A percentile compares a stretch with the other conserved stretches of the same genome.
Evolutionary conservation across 1,284 basidiomycete species (phyloP).

Genomic region (Cryptococcus maquisensis): DNA sequence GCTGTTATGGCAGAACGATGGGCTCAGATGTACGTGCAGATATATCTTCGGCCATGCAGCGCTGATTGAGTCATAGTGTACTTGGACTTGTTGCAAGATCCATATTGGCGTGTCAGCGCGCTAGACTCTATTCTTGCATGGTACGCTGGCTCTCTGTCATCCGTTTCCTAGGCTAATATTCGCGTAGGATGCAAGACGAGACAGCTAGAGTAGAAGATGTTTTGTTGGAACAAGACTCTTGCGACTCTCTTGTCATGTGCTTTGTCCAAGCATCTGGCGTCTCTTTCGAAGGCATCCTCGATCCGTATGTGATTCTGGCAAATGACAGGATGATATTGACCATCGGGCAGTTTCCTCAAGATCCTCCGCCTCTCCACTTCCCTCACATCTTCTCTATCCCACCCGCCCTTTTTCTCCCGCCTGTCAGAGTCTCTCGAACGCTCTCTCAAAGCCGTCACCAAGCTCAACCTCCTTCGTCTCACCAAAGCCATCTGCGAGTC

Average conservation of each 20-base stretch:
- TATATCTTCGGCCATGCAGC: conserved; percentile 15
- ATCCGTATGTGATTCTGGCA: conserved; percentile 55
- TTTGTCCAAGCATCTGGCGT: conserved; percentile 85
- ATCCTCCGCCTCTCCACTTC: conserved; percentile 74
- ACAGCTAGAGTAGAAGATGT: conserved; percentile 87
- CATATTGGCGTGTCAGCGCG: conserved; percentile 93
- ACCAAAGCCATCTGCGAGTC: conserved; percentile 81
- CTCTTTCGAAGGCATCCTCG: conserved; percentile 91
- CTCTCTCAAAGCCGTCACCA: conserved; percentile 73
- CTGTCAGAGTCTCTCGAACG: conserved; percentile 77
- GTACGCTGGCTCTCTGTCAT: conserved; percentile 51
- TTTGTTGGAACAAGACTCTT: conserved; percentile 63
- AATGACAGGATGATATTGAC: conserved; percentile 15
- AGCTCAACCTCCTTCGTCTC: conserved; percentile 82
- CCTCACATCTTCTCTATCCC: conserved; percentile 72
- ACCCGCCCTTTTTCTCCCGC: conserved; percentile 77
- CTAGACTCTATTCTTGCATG: conserved; percentile 87
- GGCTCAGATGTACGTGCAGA: conserved; percentile 53
- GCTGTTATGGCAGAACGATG: conserved; percentile 82
- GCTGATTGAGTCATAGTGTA: conserved; percentile 57
- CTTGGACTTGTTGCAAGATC: conserved; percentile 76
- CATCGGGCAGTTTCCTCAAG: conserved; percentile 61
- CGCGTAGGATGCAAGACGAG: conserved; percentile 81
- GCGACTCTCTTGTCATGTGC: conserved; percentile 71
- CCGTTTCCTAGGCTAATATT: not conserved